A percentile compares a stretch with the other conserved stretches of the same genome.
Conservation (phyloP, 1,139 yeast genomes). For the Diutina catenulata region DNA sequence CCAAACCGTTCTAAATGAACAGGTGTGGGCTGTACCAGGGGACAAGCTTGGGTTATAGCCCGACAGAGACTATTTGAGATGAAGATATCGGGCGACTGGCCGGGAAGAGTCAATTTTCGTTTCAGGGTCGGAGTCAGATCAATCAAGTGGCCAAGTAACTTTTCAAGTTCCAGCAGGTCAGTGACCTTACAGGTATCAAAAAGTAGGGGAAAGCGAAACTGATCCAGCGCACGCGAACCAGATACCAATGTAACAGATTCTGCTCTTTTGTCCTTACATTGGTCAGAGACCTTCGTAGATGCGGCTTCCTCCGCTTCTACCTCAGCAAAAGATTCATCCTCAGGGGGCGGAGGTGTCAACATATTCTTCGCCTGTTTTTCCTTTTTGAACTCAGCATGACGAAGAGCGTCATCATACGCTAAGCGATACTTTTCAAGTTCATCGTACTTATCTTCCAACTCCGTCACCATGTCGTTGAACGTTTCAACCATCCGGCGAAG, state of each 20-base stretch:
- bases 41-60: conserved; percentile 20
- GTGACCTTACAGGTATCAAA: conserved; percentile 10
- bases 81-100: conserved; percentile 28
- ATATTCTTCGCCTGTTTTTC: conserved; percentile 10
- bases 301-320: conserved; percentile 9
- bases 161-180: conserved; percentile 13
- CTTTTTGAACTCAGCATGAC: conserved; percentile 18
- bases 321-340: conserved; percentile 7
- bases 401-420: conserved; percentile 21
- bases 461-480: conserved; percentile 16
- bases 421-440: conserved; percentile 19
- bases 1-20: conserved; percentile 31
- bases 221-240: too few species aligned
- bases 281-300: neutral
- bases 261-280: neutral
- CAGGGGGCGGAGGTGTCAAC: too few species aligned
- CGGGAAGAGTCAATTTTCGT: conserved; percentile 30
- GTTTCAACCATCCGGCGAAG: conserved; percentile 16
- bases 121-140: conserved; percentile 17
- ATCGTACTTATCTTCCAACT: conserved; percentile 17
- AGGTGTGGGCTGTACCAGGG: conserved; percentile 24
- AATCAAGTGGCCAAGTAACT: conserved; percentile 17
- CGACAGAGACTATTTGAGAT: conserved; percentile 28
- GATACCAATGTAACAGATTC: too few species aligned
- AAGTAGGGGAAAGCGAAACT: neutral